These are phyloP conservation scores for Neofusicoccum parvum DNA, from an alignment of 2,329 filamentous ascomycete genomes.

Conservation along the genomic window DNA sequence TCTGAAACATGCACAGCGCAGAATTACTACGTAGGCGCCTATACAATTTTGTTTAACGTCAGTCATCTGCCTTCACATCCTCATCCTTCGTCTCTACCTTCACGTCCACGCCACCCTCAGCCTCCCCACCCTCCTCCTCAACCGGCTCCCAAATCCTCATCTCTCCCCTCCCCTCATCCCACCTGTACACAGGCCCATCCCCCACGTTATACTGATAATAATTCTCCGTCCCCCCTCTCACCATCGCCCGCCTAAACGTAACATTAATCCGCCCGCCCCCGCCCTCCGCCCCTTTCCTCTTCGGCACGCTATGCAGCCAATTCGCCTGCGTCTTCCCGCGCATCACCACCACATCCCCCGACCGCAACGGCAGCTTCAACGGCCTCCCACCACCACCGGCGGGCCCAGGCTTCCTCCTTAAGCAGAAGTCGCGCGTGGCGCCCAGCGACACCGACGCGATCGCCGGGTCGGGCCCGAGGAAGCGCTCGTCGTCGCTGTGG, in stretches of 20 bases:
- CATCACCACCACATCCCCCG: slow-evolving; percentile 82
- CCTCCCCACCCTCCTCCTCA: neutral
- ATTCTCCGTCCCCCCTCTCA: slow-evolving; percentile 74
- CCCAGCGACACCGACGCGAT: slow-evolving; percentile 78
- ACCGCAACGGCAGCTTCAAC: slow-evolving; percentile 58
- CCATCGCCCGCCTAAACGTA: slow-evolving; percentile 72
- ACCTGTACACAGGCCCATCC: slow-evolving; percentile 66
- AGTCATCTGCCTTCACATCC: too few relatives aligned
- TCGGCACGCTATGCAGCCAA: slow-evolving; percentile 79
- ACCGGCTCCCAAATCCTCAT: slow-evolving; percentile 45
- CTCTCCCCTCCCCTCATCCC: slow-evolving; percentile 60
- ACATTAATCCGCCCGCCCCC: slow-evolving; percentile 70
- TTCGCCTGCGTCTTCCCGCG: slow-evolving; percentile 71
- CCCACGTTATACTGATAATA: slow-evolving; percentile 86
- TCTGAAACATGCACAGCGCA: too few relatives aligned
- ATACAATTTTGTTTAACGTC: too few relatives aligned
- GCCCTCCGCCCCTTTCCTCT: slow-evolving; percentile 65
- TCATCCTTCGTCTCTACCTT: neutral
- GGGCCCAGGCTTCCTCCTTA: slow-evolving; percentile 71
- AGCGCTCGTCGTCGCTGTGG: slow-evolving; percentile 79
- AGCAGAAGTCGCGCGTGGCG: slow-evolving; percentile 71
- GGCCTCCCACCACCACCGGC: slow-evolving; percentile 35
- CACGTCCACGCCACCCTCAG: neutral
- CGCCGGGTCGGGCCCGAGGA: slow-evolving; percentile 68
- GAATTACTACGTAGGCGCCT: too few relatives aligned